phyloP scores from a whole-genome alignment of 2,329 filamentous ascomycete genomes.

The Aspergillus clavatus region DNA sequence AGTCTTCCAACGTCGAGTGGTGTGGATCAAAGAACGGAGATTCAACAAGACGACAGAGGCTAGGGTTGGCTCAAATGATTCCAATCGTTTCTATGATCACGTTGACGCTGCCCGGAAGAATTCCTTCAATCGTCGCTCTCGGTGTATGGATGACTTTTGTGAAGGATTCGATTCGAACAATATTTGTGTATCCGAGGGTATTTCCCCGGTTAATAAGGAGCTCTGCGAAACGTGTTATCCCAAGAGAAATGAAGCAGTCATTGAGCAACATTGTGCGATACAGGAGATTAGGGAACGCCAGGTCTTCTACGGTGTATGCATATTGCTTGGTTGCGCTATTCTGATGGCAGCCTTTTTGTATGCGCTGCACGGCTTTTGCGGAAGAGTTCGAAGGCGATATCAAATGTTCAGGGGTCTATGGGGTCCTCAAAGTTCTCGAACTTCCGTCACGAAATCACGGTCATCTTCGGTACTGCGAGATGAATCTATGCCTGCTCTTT shows the following conservation, averaged over 20 bases:
- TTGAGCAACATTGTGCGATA: slow-evolving; percentile 10
- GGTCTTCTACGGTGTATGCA: slow-evolving; percentile 13
- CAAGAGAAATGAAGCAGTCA: slow-evolving; percentile 6
- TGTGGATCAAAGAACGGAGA: not conserved
- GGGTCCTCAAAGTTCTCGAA: not conserved
- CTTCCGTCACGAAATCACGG: not conserved
- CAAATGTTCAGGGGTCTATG: slow-evolving; percentile 5
- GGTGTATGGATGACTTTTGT: slow-evolving; percentile 13
- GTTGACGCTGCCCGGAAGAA: not conserved
- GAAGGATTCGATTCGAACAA: slow-evolving; percentile 5
- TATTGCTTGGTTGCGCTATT: slow-evolving; percentile 7
- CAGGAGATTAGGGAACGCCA: slow-evolving; percentile 9
- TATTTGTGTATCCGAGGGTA: slow-evolving; percentile 3
- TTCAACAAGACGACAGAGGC: not conserved
- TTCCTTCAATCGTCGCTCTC: slow-evolving; percentile 1
- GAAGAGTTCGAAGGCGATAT: not conserved
- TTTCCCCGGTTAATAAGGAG: slow-evolving; percentile 3
- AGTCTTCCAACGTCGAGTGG: not conserved
- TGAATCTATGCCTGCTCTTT: not conserved
- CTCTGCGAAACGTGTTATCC: slow-evolving; percentile 16
- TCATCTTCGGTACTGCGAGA: not conserved
- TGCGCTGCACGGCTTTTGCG: slow-evolving; percentile 5
- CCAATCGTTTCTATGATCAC: not conserved
- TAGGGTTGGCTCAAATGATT: not conserved
- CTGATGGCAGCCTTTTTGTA: slow-evolving; percentile 7